These are phyloP conservation scores for Dendrocalamus latiflorus DNA, from an alignment of 202 grass and related monocot genomes.

Conservation along the genomic window DNA sequence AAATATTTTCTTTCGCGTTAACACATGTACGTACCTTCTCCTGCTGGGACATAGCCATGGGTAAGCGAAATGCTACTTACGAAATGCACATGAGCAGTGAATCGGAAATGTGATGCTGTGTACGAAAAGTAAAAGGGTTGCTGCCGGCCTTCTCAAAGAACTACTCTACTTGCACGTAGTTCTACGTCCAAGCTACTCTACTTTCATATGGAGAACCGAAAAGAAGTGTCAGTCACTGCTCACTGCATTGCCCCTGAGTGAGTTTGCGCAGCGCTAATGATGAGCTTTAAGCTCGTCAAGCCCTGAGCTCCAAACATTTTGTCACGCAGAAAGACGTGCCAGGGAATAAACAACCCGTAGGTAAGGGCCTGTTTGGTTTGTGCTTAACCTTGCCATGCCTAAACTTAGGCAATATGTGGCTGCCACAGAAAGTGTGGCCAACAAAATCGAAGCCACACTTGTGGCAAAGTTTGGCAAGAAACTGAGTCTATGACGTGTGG, in stretches of 20 bases:
- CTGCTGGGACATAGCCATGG: not conserved
- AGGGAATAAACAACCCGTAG: not conserved
- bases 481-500: too few relatives aligned
- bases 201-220: not conserved
- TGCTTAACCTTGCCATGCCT: too few relatives aligned
- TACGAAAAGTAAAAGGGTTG: not conserved
- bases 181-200: not conserved
- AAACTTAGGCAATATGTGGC: too few relatives aligned
- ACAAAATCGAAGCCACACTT: too few relatives aligned
- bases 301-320: constrained; percentile 40
- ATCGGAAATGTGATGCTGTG: not conserved
- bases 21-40: too few relatives aligned
- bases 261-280: constrained; percentile 20
- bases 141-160: not conserved
- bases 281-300: constrained; percentile 21
- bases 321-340: too few relatives aligned
- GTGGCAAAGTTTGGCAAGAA: too few relatives aligned
- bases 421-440: too few relatives aligned
- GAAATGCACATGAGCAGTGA: not conserved
- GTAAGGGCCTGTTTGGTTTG: too few relatives aligned
- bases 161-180: not conserved
- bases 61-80: not conserved
- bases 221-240: too few relatives aligned
- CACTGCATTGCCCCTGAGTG: not conserved
- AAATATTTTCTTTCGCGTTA: not conserved